Conservation (phyloP, 2,329 filamentous ascomycete species). For the Xylaria sp. region DNA sequence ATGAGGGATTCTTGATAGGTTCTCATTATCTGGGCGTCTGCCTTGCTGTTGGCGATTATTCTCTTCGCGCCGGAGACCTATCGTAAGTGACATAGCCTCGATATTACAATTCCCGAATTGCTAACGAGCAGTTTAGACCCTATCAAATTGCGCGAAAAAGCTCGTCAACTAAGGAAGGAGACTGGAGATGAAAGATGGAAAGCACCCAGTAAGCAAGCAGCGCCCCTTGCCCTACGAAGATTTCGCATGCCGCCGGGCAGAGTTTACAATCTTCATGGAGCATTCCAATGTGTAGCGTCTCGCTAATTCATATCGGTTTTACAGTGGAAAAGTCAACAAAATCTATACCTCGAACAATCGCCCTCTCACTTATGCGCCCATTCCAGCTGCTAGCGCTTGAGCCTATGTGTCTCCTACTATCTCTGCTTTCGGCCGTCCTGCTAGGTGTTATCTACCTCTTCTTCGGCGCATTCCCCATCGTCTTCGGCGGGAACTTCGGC, state of each 20-base stretch:
- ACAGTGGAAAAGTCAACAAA: conserved; percentile 72
- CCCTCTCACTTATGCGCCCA: conserved; percentile 71
- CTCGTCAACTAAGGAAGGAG: conserved; percentile 72
- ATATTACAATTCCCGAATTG: neutral
- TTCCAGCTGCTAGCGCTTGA: conserved; percentile 83
- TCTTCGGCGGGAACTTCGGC: conserved; percentile 78
- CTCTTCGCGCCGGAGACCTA: conserved; percentile 89
- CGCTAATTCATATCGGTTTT: conserved; percentile 6
- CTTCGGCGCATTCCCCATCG: conserved; percentile 86
- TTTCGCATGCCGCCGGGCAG: no score
- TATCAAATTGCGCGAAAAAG: conserved; percentile 79
- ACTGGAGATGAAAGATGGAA: conserved; percentile 82
- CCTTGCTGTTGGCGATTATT: conserved; percentile 70
- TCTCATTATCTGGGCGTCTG: conserved; percentile 82
- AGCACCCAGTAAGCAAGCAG: conserved; percentile 63
- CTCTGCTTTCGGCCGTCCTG: conserved; percentile 84
- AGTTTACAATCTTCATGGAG: neutral
- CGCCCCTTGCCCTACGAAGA: neutral
- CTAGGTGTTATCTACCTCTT: conserved; percentile 90
- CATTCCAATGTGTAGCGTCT: neutral
- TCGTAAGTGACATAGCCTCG: conserved; percentile 56
- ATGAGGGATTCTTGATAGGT: conserved; percentile 51
- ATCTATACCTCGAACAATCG: conserved; percentile 71
- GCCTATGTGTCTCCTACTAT: conserved; percentile 86
- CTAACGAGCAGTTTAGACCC: conserved; percentile 56